Percentiles rank a stretch among this genome's conserved stretches.
These are phyloP conservation scores for Aureobasidium zeae DNA, from an alignment of 2,329 filamentous ascomycete species.

Conservation along the genomic window DNA sequence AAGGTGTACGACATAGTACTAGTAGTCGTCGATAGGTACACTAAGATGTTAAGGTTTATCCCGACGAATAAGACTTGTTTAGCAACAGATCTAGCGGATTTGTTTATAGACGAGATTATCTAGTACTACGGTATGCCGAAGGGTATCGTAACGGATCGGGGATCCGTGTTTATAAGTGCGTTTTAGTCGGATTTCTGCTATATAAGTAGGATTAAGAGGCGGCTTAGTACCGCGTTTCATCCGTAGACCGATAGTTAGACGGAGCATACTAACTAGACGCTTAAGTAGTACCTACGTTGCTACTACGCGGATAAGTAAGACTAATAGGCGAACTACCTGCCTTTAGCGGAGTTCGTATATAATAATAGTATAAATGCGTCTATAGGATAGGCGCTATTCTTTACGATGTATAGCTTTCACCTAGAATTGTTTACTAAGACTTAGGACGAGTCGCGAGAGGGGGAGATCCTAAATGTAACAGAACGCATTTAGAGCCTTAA, in stretches of 20 bases:
- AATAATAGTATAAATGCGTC: constrained; percentile 14
- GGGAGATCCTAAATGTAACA: constrained; percentile 6
- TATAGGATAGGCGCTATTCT: constrained; percentile 7
- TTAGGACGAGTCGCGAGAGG: constrained; percentile 8
- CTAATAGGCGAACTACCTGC: constrained; percentile 5
- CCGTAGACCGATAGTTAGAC: constrained; percentile 18
- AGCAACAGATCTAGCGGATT: neutral
- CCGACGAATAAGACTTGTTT: neutral
- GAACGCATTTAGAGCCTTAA: neutral
- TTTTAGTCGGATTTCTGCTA: constrained; percentile 15
- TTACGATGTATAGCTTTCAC: constrained; percentile 10
- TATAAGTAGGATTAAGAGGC: constrained; percentile 1
- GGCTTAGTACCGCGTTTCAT: constrained; percentile 17
- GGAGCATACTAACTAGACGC: constrained; percentile 15
- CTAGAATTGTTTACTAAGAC: neutral
- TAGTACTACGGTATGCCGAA: neutral
- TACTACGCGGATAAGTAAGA: constrained; percentile 10
- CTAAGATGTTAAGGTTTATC: constrained; percentile 6
- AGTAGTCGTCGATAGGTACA: neutral
- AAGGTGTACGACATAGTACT: constrained; percentile 6
- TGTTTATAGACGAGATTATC: neutral
- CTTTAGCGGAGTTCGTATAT: constrained; percentile 4
- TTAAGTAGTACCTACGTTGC: constrained; percentile 17
- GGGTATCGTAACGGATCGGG: constrained; percentile 14
- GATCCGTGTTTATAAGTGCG: constrained; percentile 14